Evolutionary conservation across 345 rosid species (phyloP).

Genomic region (Camelina neglecta): DNA sequence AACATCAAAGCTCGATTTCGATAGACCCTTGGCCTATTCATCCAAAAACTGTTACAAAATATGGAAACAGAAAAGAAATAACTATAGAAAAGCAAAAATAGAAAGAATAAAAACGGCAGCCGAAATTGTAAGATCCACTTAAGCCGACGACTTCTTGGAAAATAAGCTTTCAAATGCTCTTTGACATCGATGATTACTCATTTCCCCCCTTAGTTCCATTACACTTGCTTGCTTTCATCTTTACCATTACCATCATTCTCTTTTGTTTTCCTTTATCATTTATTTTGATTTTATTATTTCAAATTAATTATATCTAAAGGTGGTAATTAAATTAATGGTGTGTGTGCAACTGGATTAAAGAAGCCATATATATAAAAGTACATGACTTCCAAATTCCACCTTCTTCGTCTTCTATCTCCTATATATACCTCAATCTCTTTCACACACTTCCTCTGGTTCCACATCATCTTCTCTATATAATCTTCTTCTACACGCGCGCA

Average conservation of each 20-base stretch:
- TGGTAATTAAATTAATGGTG: neutral
- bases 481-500: conserved; percentile 18
- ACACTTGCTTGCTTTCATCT: conserved; percentile 38
- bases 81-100: neutral
- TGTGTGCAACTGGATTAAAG: conserved; percentile 39
- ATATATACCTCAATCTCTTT: conserved; percentile 44
- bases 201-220: conserved; percentile 28
- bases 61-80: neutral
- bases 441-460: conserved; percentile 48
- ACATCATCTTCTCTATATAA: conserved; percentile 34
- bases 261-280: conserved; percentile 22
- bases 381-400: conserved; percentile 31
- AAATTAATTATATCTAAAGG: neutral
- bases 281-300: neutral
- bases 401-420: conserved; percentile 24
- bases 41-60: neutral
- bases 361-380: conserved; percentile 25
- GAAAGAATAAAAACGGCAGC: conserved; percentile 30
- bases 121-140: conserved; percentile 43
- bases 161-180: conserved; percentile 33
- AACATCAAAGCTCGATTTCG: neutral
- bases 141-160: conserved; percentile 41
- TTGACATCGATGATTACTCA: conserved; percentile 38
- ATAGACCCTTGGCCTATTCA: neutral
- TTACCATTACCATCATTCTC: conserved; percentile 38